phyloP scores from a whole-genome alignment of 2,329 filamentous ascomycete genomes.

The Colletotrichum tofieldiae region DNA sequence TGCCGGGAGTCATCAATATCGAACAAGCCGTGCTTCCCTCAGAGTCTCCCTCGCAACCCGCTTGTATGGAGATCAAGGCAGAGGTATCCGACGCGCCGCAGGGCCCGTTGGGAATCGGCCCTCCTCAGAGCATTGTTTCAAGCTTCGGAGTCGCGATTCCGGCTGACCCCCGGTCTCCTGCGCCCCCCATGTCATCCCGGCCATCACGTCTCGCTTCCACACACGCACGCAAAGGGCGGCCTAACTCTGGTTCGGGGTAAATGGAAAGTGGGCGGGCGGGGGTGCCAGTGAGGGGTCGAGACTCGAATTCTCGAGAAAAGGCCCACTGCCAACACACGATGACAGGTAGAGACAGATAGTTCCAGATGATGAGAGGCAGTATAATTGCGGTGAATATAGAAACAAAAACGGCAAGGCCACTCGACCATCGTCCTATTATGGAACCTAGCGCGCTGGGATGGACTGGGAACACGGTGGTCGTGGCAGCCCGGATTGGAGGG shows the following conservation, averaged over 20 bases:
- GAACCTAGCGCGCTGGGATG: background rate
- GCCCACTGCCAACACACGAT: background rate
- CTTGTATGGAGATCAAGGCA: background rate
- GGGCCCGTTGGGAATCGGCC: background rate
- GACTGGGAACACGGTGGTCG: too few relatives aligned
- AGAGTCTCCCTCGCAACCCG: background rate
- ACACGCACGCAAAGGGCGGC: background rate
- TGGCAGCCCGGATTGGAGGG: slow-evolving; percentile 1
- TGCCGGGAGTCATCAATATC: background rate
- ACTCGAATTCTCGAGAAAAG: background rate
- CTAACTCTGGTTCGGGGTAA: slow-evolving; percentile 10
- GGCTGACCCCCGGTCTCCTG: background rate
- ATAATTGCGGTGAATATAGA: slow-evolving; percentile 8
- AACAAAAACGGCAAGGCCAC: background rate
- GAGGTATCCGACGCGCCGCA: background rate
- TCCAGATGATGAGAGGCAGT: background rate
- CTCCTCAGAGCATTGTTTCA: slow-evolving; percentile 6
- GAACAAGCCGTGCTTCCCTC: background rate
- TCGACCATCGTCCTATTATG: background rate
- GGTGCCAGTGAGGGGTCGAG: background rate
- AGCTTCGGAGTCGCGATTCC: slow-evolving; percentile 2
- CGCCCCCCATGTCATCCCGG: background rate
- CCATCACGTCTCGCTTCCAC: background rate
- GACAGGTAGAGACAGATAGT: background rate
- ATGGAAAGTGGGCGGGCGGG: slow-evolving; percentile 4